Percentiles rank a stretch among this genome's conserved stretches.
Evolutionary conservation across 2,329 filamentous ascomycete species (phyloP).

Genomic region (Thielaviopsis cerberus): DNA sequence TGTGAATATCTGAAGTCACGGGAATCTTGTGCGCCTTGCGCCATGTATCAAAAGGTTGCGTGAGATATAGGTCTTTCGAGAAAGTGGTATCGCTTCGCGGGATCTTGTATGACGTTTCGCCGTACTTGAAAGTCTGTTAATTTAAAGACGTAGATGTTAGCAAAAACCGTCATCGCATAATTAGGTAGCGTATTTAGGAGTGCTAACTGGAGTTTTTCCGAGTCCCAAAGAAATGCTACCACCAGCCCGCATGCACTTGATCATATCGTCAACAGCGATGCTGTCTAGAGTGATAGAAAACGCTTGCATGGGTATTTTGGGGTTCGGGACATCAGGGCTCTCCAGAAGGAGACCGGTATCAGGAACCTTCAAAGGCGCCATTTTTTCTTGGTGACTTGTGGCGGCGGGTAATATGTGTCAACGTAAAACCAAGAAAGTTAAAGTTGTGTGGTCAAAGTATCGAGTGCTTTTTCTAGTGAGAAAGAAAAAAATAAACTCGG

Average conservation of each 20-base stretch:
- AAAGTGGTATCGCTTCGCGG: slow-evolving; percentile 26
- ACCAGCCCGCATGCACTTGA: slow-evolving; percentile 38
- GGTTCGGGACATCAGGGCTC: slow-evolving; percentile 25
- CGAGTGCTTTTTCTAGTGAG: too few species aligned
- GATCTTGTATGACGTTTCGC: slow-evolving; percentile 30
- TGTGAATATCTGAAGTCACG: slow-evolving; percentile 32
- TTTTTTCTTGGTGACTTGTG: slow-evolving; percentile 14
- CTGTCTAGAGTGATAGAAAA: slow-evolving; percentile 41
- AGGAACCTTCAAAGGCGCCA: slow-evolving; percentile 33
- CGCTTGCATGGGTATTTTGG: slow-evolving; percentile 32
- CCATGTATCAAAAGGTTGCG: slow-evolving; percentile 29
- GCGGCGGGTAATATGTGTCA: not conserved
- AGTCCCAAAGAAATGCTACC: slow-evolving; percentile 38
- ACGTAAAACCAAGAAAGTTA: not conserved
- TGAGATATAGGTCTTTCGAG: slow-evolving; percentile 38
- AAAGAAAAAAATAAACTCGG: too few species aligned
- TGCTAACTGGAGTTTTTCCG: slow-evolving; percentile 40
- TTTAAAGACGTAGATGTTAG: slow-evolving; percentile 5
- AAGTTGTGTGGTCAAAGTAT: too few species aligned
- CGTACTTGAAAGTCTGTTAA: slow-evolving; percentile 34
- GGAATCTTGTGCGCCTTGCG: slow-evolving; percentile 30
- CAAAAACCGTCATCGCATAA: not conserved
- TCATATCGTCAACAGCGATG: slow-evolving; percentile 42
- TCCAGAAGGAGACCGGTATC: slow-evolving; percentile 39
- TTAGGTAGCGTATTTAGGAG: not conserved